Percentiles rank a stretch among this genome's conserved stretches.
These are phyloP conservation scores for Phycomyces blakesleeanus DNA, from an alignment of 192 early-diverging fungal species.

Conservation along the genomic window DNA sequence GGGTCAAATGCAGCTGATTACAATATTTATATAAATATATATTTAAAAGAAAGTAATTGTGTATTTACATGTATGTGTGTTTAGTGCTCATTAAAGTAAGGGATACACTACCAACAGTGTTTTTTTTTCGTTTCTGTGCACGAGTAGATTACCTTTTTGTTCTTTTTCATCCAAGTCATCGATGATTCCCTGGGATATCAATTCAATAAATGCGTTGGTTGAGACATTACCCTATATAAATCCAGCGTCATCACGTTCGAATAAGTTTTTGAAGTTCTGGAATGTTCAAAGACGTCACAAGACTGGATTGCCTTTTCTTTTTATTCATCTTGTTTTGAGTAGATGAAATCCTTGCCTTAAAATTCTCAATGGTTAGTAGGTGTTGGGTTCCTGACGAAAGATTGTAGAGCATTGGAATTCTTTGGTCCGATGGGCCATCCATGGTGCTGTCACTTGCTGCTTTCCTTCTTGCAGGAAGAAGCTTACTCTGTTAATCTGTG, in stretches of 20 bases:
- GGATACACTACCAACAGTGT: too few species aligned
- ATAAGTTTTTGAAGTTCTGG: not conserved
- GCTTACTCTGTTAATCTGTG: not conserved
- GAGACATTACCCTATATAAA: slow-evolving; percentile 45
- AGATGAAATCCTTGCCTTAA: slow-evolving; percentile 32
- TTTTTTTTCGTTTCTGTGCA: too few species aligned
- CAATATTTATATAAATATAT: not conserved
- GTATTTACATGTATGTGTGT: not conserved
- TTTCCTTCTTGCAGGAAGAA: not conserved
- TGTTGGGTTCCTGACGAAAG: slow-evolving; percentile 41
- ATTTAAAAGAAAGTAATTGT: not conserved
- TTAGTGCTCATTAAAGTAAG: too few species aligned
- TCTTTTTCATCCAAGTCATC: slow-evolving; percentile 7
- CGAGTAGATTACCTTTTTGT: not conserved
- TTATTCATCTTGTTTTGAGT: not conserved
- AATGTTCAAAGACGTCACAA: not conserved
- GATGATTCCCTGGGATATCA: slow-evolving; percentile 1
- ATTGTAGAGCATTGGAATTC: slow-evolving; percentile 38
- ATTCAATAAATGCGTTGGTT: slow-evolving; percentile 55
- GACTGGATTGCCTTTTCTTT: too few species aligned
- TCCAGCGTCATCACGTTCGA: not conserved
- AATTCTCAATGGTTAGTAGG: slow-evolving; percentile 41
- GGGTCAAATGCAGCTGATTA: slow-evolving; percentile 68
- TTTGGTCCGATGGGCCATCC: slow-evolving; percentile 7
- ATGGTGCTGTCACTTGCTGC: not conserved